These are phyloP conservation scores for Neofusicoccum cordaticola DNA, from an alignment of 2,329 filamentous ascomycete genomes.

Conservation along the genomic window DNA sequence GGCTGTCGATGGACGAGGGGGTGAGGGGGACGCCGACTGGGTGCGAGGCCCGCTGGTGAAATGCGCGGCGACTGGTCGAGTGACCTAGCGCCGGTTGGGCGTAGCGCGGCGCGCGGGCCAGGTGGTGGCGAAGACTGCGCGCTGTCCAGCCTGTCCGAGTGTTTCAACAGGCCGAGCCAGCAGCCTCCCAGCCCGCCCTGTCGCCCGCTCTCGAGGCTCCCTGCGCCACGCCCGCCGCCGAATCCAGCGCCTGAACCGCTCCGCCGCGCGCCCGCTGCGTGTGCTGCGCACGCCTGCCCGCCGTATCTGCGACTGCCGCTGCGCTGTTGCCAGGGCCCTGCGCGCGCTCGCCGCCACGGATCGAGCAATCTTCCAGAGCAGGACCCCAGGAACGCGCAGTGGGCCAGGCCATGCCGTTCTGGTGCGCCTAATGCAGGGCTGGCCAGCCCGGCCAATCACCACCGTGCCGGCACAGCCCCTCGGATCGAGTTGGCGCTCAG, in stretches of 20 bases:
- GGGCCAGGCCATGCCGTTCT: not conserved
- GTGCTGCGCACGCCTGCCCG: not conserved
- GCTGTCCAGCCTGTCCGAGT: not conserved
- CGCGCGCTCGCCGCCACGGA: not conserved
- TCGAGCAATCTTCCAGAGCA: constrained; percentile 9
- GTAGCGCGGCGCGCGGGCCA: not conserved
- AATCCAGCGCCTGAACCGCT: not conserved
- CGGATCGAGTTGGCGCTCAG: constrained; percentile 7
- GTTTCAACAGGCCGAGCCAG: constrained; percentile 1
- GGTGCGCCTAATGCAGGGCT: constrained; percentile 10
- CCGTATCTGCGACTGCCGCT: not conserved
- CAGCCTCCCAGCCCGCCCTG: not conserved
- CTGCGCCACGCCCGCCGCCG: not conserved
- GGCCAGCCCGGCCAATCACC: not conserved
- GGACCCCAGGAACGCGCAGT: not conserved
- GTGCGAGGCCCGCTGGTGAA: not conserved
- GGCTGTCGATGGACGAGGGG: constrained; percentile 7
- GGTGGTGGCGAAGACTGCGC: not conserved
- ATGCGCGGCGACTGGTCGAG: not conserved
- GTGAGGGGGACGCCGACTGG: not conserved
- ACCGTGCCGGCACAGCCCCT: not conserved
- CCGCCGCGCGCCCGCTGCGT: not conserved
- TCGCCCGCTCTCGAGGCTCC: constrained; percentile 6
- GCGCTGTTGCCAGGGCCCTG: not conserved
- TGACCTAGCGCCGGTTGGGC: not conserved